phyloP scores from a whole-genome alignment of 2,329 filamentous ascomycete species.

The Ophiosphaerella narmari region DNA sequence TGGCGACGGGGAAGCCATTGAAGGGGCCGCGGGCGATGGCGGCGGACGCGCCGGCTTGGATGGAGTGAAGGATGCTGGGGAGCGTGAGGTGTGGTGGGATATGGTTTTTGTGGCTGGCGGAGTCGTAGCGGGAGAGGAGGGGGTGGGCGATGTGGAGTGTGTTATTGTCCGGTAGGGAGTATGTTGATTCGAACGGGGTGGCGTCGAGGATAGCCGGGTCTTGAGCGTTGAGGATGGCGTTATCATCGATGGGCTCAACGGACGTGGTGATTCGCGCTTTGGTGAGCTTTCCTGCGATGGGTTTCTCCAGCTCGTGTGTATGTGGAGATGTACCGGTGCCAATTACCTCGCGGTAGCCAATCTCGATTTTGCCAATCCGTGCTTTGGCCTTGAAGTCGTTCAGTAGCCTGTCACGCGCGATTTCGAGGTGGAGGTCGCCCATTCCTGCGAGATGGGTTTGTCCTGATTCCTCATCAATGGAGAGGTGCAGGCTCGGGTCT shows the following conservation, averaged over 20 bases:
- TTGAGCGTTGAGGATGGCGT: slow-evolving; percentile 23
- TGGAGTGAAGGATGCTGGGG: slow-evolving; percentile 54
- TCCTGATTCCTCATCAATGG: slow-evolving; percentile 83
- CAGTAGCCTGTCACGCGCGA: slow-evolving; percentile 84
- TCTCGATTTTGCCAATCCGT: slow-evolving; percentile 86
- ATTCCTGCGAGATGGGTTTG: slow-evolving; percentile 94
- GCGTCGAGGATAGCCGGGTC: slow-evolving; percentile 28
- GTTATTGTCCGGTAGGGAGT: slow-evolving; percentile 67
- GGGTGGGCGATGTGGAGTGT: slow-evolving; percentile 63
- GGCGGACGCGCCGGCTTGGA: slow-evolving; percentile 80
- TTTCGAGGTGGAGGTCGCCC: slow-evolving; percentile 94
- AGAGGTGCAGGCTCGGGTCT: slow-evolving; percentile 88
- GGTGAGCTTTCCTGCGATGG: slow-evolving; percentile 77
- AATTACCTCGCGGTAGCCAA: slow-evolving; percentile 89
- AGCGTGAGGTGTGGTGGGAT: slow-evolving; percentile 61
- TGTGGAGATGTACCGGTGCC: slow-evolving; percentile 61
- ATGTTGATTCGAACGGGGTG: slow-evolving; percentile 33
- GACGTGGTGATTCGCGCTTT: slow-evolving; percentile 75
- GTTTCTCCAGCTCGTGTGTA: slow-evolving; percentile 72
- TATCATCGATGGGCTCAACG: slow-evolving; percentile 63
- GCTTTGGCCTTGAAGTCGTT: slow-evolving; percentile 87
- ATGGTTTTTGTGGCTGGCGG: slow-evolving; percentile 48
- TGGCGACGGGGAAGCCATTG: slow-evolving; percentile 78
- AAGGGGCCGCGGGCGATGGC: slow-evolving; percentile 84
- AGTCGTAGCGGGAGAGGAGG: slow-evolving; percentile 49